Conservation (phyloP, 2,329 filamentous ascomycete genomes). For the Fusarium sp. region DNA sequence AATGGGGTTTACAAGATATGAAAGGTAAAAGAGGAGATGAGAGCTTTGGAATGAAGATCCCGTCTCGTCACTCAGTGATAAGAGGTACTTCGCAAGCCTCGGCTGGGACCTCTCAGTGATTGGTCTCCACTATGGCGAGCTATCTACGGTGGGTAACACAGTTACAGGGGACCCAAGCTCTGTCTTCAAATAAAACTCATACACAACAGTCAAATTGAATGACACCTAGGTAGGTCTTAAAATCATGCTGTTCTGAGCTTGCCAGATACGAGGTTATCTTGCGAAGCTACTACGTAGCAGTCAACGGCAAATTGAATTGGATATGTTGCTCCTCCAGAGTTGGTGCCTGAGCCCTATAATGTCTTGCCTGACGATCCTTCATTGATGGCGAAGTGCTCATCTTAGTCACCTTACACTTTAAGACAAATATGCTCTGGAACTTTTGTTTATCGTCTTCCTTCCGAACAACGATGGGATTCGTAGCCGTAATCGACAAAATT, state of each 20-base stretch:
- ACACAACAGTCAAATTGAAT: background rate
- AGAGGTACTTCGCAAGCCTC: slow-evolving; percentile 2
- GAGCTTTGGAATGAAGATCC: slow-evolving; percentile 29
- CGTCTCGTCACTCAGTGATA: slow-evolving; percentile 10
- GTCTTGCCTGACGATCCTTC: background rate
- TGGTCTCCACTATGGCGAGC: slow-evolving; percentile 26
- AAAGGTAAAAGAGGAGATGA: slow-evolving; percentile 5
- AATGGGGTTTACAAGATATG: background rate
- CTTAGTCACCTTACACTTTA: background rate
- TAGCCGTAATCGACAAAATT: background rate
- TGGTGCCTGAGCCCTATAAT: background rate
- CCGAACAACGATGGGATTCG: background rate
- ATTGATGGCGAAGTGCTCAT: background rate
- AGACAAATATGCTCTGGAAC: background rate
- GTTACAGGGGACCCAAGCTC: background rate
- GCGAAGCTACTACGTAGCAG: background rate
- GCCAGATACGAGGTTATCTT: background rate
- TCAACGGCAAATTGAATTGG: background rate
- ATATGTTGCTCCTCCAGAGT: background rate
- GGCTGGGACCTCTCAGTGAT: slow-evolving; percentile 9
- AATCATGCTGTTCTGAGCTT: background rate
- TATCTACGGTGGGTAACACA: background rate
- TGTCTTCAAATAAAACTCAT: background rate
- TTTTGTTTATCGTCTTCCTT: slow-evolving; percentile 7
- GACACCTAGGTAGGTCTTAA: background rate